A percentile compares a stretch with the other conserved stretches of the same genome.
These are phyloP conservation scores for Cladosporium cucumerinum DNA, from an alignment of 2,329 filamentous ascomycete species.

Conservation along the genomic window DNA sequence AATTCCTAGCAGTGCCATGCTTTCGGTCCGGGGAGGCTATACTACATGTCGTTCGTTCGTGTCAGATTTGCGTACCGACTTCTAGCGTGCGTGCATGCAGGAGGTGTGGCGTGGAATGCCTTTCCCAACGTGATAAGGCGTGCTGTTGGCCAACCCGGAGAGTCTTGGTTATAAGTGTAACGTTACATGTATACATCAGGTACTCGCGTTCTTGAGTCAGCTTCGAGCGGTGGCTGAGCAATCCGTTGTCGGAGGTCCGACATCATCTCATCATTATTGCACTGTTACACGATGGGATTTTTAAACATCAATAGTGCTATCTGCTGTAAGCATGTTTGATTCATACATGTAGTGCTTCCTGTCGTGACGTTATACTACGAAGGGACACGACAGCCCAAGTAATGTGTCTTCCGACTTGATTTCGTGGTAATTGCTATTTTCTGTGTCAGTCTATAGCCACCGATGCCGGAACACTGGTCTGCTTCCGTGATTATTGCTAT, in stretches of 20 bases:
- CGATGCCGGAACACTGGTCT: no score
- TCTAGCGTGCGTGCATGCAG: background rate
- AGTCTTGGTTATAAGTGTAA: background rate
- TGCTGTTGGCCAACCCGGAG: background rate
- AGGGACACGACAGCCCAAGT: no score
- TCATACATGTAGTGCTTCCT: background rate
- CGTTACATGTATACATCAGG: slow-evolving; percentile 8
- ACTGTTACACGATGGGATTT: background rate
- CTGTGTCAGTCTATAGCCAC: background rate
- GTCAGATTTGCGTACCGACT: background rate
- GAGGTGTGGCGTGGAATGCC: slow-evolving; percentile 6
- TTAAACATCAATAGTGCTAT: background rate
- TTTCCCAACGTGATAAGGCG: slow-evolving; percentile 5
- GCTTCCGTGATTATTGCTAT: no score
- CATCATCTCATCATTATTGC: background rate
- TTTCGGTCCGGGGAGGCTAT: background rate
- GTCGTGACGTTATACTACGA: background rate
- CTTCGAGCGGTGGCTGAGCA: background rate
- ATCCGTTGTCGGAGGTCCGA: background rate
- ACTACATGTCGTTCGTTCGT: background rate
- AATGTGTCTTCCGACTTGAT: no score
- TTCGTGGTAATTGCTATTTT: background rate
- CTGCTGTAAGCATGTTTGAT: background rate
- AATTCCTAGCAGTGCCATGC: background rate
- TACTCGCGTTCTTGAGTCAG: background rate